A percentile compares a stretch with the other conserved stretches of the same genome.
Evolutionary conservation across 2,329 filamentous ascomycete genomes (phyloP).

Genomic region (Colletotrichum australisinense): DNA sequence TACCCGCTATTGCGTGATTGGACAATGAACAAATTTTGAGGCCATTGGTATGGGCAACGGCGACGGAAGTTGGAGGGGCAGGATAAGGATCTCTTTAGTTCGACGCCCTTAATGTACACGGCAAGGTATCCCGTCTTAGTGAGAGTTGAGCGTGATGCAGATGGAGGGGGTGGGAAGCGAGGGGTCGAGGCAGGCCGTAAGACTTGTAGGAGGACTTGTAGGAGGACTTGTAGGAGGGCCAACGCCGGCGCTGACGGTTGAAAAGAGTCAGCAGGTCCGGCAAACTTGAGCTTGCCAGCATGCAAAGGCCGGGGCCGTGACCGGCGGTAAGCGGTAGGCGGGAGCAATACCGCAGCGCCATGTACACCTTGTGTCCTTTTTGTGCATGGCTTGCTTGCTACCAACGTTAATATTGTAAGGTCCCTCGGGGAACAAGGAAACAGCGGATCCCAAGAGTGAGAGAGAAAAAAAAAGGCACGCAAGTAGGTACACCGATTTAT

Average conservation of each 20-base stretch:
- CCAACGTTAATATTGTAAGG: background rate
- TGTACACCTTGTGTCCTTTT: background rate
- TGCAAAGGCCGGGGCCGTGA: slow-evolving; percentile 15
- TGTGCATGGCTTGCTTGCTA: no score
- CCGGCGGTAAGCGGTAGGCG: slow-evolving; percentile 9
- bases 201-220: background rate
- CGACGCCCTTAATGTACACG: background rate
- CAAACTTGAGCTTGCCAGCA: background rate
- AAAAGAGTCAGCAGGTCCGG: slow-evolving; percentile 11
- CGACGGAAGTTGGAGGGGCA: background rate
- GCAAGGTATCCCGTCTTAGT: no score
- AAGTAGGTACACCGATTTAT: background rate
- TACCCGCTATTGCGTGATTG: slow-evolving; percentile 33
- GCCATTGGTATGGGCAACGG: background rate
- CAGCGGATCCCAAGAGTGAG: background rate
- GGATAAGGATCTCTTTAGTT: background rate
- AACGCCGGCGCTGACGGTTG: background rate
- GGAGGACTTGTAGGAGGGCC: background rate
- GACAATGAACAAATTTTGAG: background rate
- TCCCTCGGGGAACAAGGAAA: slow-evolving; percentile 1
- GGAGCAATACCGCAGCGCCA: background rate
- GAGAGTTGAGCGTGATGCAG: background rate
- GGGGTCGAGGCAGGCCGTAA: background rate
- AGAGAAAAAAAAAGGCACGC: background rate
- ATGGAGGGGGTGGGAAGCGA: background rate